Evolutionary conservation across 768 basidiomycete species (phyloP).

Genomic region (Coprinopsis marcescibilis): DNA sequence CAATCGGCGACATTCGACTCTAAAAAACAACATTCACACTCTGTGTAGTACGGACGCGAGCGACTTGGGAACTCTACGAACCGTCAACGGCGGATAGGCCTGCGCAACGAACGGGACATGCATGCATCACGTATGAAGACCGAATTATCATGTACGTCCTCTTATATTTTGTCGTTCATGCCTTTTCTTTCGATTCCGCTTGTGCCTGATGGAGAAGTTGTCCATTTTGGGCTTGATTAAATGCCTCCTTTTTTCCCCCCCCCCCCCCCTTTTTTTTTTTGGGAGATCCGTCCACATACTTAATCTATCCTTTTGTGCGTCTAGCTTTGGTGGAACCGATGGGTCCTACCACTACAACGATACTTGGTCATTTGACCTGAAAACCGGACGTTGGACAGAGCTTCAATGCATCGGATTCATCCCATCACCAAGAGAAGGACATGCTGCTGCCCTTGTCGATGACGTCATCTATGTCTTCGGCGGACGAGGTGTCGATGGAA

Average conservation of each 20-base stretch:
- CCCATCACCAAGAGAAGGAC: conserved; percentile 91
- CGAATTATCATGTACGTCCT: conserved; percentile 72
- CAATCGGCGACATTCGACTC: not conserved
- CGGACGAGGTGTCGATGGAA: conserved; percentile 93
- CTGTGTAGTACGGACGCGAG: conserved; percentile 68
- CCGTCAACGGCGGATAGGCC: conserved; percentile 56
- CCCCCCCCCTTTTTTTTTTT: not conserved
- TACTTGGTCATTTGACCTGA: conserved; percentile 90
- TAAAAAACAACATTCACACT: not conserved
- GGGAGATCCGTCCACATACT: not conserved
- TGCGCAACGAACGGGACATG: conserved; percentile 87
- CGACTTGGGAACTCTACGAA: conserved; percentile 79
- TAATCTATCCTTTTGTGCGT: not conserved
- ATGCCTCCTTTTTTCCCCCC: not conserved
- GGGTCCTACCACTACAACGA: conserved; percentile 99
- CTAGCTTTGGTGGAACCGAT: conserved; percentile 96
- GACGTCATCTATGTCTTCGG: conserved; percentile 98
- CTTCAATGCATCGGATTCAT: conserved; percentile 95
- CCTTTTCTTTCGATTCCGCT: conserved; percentile 3
- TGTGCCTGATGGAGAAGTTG: too few relatives aligned
- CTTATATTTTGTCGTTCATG: conserved; percentile 10
- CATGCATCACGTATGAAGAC: conserved; percentile 77
- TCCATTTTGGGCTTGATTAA: too few relatives aligned
- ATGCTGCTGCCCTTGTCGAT: conserved; percentile 93
- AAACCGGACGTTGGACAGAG: conserved; percentile 81